Percentiles rank a stretch among this genome's conserved stretches.
Evolutionary conservation across 257 asterid species (phyloP).

Genomic region (Ophiorrhiza pumila): DNA sequence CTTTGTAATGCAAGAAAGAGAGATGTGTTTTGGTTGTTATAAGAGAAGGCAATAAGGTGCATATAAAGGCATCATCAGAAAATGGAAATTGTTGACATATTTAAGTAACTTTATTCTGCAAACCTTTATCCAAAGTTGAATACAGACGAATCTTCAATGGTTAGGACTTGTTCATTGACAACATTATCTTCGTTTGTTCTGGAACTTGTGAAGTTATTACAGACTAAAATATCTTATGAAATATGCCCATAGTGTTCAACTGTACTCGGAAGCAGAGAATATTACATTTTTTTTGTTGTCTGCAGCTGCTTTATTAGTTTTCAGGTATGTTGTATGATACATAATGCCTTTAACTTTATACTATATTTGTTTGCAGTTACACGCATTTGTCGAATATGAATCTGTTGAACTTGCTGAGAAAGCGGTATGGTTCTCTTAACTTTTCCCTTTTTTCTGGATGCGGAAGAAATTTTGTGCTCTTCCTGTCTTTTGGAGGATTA

Average conservation of each 20-base stretch:
- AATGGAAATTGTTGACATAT: no score
- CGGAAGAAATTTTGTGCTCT: neutral
- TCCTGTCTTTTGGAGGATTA: neutral
- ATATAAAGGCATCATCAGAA: neutral
- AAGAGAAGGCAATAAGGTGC: constrained; percentile 2
- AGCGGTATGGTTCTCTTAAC: constrained; percentile 46
- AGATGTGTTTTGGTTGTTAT: neutral
- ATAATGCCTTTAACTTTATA: constrained; percentile 17
- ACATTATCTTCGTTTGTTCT: no score
- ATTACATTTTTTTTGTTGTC: neutral
- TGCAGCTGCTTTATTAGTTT: neutral
- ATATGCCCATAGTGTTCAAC: neutral
- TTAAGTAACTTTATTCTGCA: no score
- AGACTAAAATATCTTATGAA: neutral
- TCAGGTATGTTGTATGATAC: neutral
- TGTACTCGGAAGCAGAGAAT: neutral
- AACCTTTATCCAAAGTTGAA: no score
- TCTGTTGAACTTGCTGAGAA: constrained; percentile 73
- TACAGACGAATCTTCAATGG: no score
- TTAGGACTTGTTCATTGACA: no score
- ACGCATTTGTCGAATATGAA: constrained; percentile 89
- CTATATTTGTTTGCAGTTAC: constrained; percentile 54
- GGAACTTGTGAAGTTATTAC: no score
- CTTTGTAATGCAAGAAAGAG: neutral
- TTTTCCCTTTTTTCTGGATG: neutral